These are phyloP conservation scores for Grigorovia jiainica DNA, from an alignment of 805 yeast species.

Conservation along the genomic window DNA sequence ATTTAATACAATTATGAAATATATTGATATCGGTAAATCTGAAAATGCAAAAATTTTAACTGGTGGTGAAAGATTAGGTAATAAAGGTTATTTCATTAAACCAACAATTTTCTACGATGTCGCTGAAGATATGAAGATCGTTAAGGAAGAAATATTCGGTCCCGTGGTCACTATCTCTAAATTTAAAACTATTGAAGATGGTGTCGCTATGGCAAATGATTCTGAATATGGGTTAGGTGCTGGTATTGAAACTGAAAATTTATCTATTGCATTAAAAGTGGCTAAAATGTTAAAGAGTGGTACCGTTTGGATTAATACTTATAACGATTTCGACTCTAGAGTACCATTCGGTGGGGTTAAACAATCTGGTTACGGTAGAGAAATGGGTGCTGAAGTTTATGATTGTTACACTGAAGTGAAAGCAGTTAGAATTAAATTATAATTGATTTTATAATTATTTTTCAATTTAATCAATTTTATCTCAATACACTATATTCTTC, in stretches of 20 bases:
- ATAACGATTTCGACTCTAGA: conserved; percentile 63
- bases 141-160: conserved; percentile 70
- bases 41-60: conserved; percentile 60
- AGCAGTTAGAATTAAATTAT: conserved; percentile 54
- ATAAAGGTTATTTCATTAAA: conserved; percentile 60
- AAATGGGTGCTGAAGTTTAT: conserved; percentile 73
- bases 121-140: conserved; percentile 50
- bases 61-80: conserved; percentile 60
- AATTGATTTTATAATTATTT: not conserved
- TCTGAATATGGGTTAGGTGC: conserved; percentile 74
- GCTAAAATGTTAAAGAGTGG: conserved; percentile 62
- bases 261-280: conserved; percentile 54
- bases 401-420: conserved; percentile 68
- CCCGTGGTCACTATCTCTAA: conserved; percentile 67
- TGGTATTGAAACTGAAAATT: conserved; percentile 60
- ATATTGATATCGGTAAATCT: conserved; percentile 55
- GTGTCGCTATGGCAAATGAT: conserved; percentile 55
- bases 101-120: conserved; percentile 72
- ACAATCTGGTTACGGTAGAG: conserved; percentile 78
- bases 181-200: conserved; percentile 61
- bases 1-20: conserved; percentile 57
- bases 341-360: conserved; percentile 80
- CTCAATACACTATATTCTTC: too few species aligned
- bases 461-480: too few species aligned
- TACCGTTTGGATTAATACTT: conserved; percentile 73